Percentiles rank a stretch among this genome's conserved stretches.
Conservation (phyloP, 2,329 filamentous ascomycete species). For the Alternaria sp. region DNA sequence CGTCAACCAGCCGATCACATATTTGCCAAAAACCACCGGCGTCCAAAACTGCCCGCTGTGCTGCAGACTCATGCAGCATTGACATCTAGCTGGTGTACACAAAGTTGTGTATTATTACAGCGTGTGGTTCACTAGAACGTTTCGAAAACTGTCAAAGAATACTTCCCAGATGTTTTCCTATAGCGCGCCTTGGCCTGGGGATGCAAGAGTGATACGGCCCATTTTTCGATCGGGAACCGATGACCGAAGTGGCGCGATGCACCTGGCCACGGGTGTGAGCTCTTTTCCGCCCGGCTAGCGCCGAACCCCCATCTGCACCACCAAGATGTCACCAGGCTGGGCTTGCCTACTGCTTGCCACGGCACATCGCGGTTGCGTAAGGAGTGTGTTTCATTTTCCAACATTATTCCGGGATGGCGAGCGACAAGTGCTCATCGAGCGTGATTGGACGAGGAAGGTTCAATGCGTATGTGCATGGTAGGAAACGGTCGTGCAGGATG, state of each 20-base stretch:
- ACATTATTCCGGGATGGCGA: slow-evolving; percentile 1
- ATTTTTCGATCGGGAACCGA: not conserved
- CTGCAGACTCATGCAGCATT: not conserved
- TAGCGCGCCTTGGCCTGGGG: not conserved
- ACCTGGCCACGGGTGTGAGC: not conserved
- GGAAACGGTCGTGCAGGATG: not conserved
- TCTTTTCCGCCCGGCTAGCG: slow-evolving; percentile 15
- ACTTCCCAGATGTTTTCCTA: not conserved
- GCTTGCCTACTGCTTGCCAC: slow-evolving; percentile 4
- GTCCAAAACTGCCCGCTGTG: not conserved
- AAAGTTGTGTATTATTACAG: too few species aligned
- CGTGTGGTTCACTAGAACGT: too few species aligned
- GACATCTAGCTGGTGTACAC: not conserved
- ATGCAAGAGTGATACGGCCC: not conserved
- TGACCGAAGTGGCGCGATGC: slow-evolving; percentile 5
- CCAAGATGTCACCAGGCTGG: not conserved
- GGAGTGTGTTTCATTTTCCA: not conserved
- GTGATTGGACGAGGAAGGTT: not conserved
- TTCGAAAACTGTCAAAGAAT: too few species aligned
- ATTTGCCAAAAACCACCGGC: not conserved
- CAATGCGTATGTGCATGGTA: not conserved
- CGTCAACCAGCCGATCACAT: not conserved
- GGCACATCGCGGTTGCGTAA: slow-evolving; percentile 11
- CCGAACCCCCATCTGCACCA: not conserved
- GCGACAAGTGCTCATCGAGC: not conserved